These are phyloP conservation scores for Centaurea solstitialis DNA, from an alignment of 129 eudicot species.

Conservation along the genomic window DNA sequence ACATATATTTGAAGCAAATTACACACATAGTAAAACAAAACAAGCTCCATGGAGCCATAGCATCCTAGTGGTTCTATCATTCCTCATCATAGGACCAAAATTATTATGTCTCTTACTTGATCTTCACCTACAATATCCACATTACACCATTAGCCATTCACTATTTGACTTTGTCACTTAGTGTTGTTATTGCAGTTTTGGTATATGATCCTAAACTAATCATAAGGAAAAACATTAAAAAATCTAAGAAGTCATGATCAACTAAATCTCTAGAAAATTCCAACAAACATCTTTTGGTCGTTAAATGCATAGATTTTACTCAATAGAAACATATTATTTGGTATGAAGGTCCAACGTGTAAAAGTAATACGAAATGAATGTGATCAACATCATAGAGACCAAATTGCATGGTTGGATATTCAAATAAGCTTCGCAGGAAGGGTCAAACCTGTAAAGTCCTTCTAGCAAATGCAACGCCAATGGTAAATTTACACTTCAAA, in stretches of 20 bases:
- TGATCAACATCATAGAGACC: not conserved
- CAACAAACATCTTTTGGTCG: not conserved
- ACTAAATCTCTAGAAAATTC: not conserved
- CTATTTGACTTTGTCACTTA: not conserved
- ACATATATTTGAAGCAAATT: not conserved
- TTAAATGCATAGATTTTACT: not conserved
- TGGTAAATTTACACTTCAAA: conserved; percentile 83
- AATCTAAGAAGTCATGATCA: not conserved
- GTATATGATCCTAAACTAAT: not conserved
- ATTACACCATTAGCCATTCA: not conserved
- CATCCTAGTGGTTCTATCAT: not conserved
- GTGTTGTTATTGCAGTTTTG: not conserved
- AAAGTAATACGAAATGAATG: not conserved
- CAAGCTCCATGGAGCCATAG: not conserved
- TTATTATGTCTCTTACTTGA: no score
- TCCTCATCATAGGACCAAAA: not conserved
- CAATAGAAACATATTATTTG: not conserved
- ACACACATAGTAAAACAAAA: not conserved
- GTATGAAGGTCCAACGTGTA: not conserved
- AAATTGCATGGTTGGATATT: not conserved
- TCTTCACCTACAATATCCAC: not conserved
- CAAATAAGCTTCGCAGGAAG: not conserved
- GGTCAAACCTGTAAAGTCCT: conserved; percentile 66
- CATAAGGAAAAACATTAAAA: not conserved
- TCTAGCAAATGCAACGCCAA: conserved; percentile 86